Percentiles rank a stretch among this genome's conserved stretches.
phyloP scores from a whole-genome alignment of 352 stramenopile genomes.

The Aphanomyces euteiches region DNA sequence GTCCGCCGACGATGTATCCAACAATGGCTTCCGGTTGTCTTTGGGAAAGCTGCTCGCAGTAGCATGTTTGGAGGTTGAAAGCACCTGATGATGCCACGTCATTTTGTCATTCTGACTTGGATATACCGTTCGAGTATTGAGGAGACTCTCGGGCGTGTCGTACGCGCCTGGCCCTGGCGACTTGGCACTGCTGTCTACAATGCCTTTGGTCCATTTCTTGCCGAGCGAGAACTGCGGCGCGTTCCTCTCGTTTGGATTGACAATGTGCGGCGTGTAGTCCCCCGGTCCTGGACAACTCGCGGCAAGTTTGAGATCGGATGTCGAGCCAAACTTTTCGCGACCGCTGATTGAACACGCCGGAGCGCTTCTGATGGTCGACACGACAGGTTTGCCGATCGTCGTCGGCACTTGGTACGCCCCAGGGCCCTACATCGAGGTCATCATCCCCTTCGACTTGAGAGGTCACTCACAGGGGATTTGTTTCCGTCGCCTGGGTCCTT shows the following conservation, averaged over 20 bases:
- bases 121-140: slow-evolving; percentile 38
- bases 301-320: slow-evolving; percentile 44
- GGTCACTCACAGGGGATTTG: slow-evolving; percentile 44
- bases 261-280: slow-evolving; percentile 57
- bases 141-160: slow-evolving; percentile 46
- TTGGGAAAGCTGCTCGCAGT: slow-evolving; percentile 59
- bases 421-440: slow-evolving; percentile 37
- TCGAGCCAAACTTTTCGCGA: slow-evolving; percentile 76
- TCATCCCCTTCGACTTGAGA: too few species aligned
- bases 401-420: slow-evolving; percentile 66
- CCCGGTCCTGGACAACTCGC: slow-evolving; percentile 52
- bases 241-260: slow-evolving; percentile 61
- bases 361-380: slow-evolving; percentile 57
- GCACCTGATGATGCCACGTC: slow-evolving; percentile 30
- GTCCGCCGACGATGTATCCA: slow-evolving; percentile 42
- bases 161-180: slow-evolving; percentile 59
- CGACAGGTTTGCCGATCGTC: slow-evolving; percentile 61
- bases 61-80: slow-evolving; percentile 69
- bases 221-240: slow-evolving; percentile 69
- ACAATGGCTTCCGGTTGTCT: slow-evolving; percentile 64
- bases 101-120: background rate
- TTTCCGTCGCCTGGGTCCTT: slow-evolving; percentile 41
- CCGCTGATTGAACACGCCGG: slow-evolving; percentile 65
- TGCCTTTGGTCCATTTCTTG: slow-evolving; percentile 57
- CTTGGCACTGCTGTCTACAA: slow-evolving; percentile 42